Conservation (phyloP, 2,329 filamentous ascomycete genomes). For the Talaromyces amestolkiae region DNA sequence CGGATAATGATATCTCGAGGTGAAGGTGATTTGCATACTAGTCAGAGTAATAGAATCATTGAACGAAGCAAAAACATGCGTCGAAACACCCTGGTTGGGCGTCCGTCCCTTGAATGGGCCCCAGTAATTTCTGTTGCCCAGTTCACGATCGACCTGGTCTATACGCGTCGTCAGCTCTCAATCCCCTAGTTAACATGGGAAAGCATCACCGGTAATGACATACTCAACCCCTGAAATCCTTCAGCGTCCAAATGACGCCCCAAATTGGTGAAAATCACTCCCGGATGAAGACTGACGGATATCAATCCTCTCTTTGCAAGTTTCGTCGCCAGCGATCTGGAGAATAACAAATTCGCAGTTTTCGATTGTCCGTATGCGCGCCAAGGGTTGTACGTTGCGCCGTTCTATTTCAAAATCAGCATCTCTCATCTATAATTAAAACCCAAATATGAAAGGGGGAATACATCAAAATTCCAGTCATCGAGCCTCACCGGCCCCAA, state of each 20-base stretch:
- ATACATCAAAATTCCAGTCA: slow-evolving; percentile 47
- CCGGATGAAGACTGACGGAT: slow-evolving; percentile 18
- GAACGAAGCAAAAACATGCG: slow-evolving; percentile 34
- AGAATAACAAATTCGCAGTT: slow-evolving; percentile 19
- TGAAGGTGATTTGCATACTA: not conserved
- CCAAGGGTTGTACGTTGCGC: slow-evolving; percentile 33
- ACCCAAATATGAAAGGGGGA: not conserved
- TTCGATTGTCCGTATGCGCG: slow-evolving; percentile 42
- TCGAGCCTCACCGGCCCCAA: slow-evolving; percentile 44
- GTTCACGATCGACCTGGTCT: slow-evolving; percentile 12
- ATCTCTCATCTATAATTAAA: not conserved
- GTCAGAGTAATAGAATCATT: slow-evolving; percentile 8
- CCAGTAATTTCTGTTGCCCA: slow-evolving; percentile 26
- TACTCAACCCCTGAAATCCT: slow-evolving; percentile 3
- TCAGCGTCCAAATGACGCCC: not conserved
- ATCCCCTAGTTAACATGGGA: no score
- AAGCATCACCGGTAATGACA: not conserved
- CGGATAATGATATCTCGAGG: not conserved
- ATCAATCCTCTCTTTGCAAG: slow-evolving; percentile 6
- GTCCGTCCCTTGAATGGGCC: not conserved
- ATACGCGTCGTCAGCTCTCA: not conserved
- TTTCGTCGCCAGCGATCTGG: slow-evolving; percentile 17
- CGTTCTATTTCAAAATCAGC: slow-evolving; percentile 20
- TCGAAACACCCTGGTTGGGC: slow-evolving; percentile 30
- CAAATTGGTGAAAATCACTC: slow-evolving; percentile 12